Evolutionary conservation across 2,329 filamentous ascomycete genomes (phyloP).

Genomic region (Aspergillus clavatus): DNA sequence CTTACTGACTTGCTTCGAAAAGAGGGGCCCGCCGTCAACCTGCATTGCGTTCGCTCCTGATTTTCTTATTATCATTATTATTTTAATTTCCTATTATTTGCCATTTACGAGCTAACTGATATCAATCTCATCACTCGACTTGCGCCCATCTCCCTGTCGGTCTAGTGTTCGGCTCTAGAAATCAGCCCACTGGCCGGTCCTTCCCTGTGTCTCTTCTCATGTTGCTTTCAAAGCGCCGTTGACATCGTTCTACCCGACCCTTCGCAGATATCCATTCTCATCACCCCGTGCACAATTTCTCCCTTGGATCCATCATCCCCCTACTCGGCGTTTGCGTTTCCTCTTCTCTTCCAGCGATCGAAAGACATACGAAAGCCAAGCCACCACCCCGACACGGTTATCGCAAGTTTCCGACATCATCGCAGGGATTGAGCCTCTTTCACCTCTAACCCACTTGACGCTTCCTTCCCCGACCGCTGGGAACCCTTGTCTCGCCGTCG

Average conservation of each 20-base stretch:
- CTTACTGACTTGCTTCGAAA: too few relatives aligned
- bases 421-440: constrained; percentile 1
- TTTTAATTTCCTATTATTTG: constrained; percentile 5
- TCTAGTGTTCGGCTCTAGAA: too few relatives aligned
- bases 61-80: too few relatives aligned
- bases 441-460: constrained; percentile 4
- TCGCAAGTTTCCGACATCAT: constrained; percentile 4
- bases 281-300: neutral
- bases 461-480: constrained; percentile 39
- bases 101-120: constrained; percentile 9
- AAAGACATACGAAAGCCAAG: neutral
- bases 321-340: neutral
- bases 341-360: neutral
- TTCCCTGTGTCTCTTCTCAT: constrained; percentile 8
- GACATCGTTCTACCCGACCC: neutral
- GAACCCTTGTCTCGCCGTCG: constrained; percentile 36
- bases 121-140: constrained; percentile 13
- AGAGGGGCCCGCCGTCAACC: too few relatives aligned
- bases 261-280: neutral
- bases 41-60: too few relatives aligned
- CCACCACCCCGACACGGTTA: constrained; percentile 1
- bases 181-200: constrained; percentile 9
- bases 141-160: too few relatives aligned
- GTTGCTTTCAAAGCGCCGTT: constrained; percentile 1
- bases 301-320: too few relatives aligned